Conservation (phyloP, 345 rosid genomes). For the Lepidium aucheri region DNA sequence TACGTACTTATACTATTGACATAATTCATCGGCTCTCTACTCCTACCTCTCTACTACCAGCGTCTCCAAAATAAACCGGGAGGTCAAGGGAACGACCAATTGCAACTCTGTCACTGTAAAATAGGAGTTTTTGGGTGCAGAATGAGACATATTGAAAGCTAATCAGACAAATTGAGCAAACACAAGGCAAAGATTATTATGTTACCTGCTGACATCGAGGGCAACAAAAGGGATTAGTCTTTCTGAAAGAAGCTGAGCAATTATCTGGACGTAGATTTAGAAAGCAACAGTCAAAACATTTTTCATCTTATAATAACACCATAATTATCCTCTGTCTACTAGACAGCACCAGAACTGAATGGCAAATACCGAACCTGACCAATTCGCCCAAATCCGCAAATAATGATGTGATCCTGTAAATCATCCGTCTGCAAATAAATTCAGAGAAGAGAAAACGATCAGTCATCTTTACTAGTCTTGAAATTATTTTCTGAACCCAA, state of each 20-base stretch:
- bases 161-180: neutral
- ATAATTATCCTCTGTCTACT: neutral
- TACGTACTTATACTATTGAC: neutral
- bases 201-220: constrained; percentile 91
- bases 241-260: constrained; percentile 99
- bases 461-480: neutral
- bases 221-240: constrained; percentile 97
- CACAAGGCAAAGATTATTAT: neutral
- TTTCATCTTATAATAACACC: neutral
- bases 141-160: neutral
- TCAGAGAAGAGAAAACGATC: constrained; percentile 1
- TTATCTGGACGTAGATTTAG: constrained; percentile 50
- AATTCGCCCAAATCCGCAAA: constrained; percentile 97
- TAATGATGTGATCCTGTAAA: constrained; percentile 93
- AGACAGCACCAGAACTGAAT: no score
- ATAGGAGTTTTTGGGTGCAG: neutral
- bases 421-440: constrained; percentile 80
- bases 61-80: constrained; percentile 97
- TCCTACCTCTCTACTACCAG: constrained; percentile 95
- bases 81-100: constrained; percentile 91
- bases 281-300: neutral
- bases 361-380: constrained; percentile 79
- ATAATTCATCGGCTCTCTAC: neutral
- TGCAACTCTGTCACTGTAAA: constrained; percentile 89
- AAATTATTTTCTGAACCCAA: neutral